Evolutionary conservation across 2,329 filamentous ascomycete species (phyloP).

Genomic region (Bipolaris oryzae): DNA sequence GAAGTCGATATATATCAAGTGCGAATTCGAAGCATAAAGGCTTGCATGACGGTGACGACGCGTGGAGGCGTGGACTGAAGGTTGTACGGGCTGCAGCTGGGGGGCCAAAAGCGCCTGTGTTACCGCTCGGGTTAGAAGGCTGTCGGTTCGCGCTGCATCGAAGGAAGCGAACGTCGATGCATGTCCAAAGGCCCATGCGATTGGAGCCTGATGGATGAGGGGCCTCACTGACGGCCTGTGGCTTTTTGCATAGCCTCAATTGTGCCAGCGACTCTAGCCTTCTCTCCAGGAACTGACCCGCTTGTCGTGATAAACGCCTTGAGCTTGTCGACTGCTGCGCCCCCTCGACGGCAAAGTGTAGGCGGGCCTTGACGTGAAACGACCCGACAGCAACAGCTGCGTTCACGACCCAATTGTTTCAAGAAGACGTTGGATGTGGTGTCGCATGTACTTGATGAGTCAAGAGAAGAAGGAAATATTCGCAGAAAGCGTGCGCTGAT

Average conservation of each 20-base stretch:
- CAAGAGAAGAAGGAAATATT: conserved; percentile 19
- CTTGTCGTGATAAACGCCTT: conserved; percentile 28
- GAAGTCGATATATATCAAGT: conserved; percentile 24
- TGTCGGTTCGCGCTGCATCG: conserved; percentile 11
- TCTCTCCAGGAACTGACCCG: conserved; percentile 26
- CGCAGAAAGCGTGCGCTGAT: conserved; percentile 37
- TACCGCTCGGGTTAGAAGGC: conserved; percentile 28
- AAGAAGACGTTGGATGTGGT: conserved; percentile 18
- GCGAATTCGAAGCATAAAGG: conserved; percentile 13
- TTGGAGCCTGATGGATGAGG: conserved; percentile 25
- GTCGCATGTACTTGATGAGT: conserved; percentile 28
- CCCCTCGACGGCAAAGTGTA: conserved; percentile 30
- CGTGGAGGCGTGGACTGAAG: conserved; percentile 17
- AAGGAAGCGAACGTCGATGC: conserved; percentile 19
- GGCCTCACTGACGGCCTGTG: conserved; percentile 26
- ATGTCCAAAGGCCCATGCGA: conserved; percentile 29
- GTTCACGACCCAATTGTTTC: conserved; percentile 9
- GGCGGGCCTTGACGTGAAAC: conserved; percentile 28
- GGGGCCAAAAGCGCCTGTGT: conserved; percentile 21
- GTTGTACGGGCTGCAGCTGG: conserved; percentile 7
- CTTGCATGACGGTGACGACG: conserved; percentile 22
- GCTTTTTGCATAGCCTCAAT: conserved; percentile 39
- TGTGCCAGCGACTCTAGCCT: conserved; percentile 19
- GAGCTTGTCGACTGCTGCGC: conserved; percentile 29
- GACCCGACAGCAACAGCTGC: conserved; percentile 18